Evolutionary conservation across 2,329 filamentous ascomycete genomes (phyloP), one percentile per base, ranked within the genome.

Genomic region (Parafenestella ontariensis): DNA sequence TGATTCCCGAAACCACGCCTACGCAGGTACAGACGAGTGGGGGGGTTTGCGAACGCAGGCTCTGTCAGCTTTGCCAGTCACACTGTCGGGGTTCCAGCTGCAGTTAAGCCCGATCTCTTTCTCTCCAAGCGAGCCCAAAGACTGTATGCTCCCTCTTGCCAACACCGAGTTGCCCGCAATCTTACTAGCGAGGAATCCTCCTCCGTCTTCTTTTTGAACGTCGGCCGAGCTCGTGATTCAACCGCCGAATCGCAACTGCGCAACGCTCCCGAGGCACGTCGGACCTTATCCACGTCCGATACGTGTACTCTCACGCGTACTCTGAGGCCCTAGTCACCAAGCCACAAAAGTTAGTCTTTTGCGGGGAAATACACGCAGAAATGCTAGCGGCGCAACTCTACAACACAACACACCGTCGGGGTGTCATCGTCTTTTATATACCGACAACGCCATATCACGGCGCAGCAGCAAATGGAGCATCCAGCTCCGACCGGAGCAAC

Each of bases 401-500:
- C 8, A 9, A 11, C 24, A 26, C 24, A 26, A 41, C 20, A 24
- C 5, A 5, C 37, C 11, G 37, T 8, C 6, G 37, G 37, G 11
- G 9, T 13, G 23, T 44, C 28, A 44, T n/a, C n/a, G 18, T 15
- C 13, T 18, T 24, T 47, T 37, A 37, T 3, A 3, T 10, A 18
- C n/a, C 41, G 15, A 11, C 23, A 29, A 23, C 20, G 8, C 13
- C 13, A 1, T 41, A n/a, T n/a, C 3, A 20, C 36, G 17, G 29
- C 26, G 37, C 29, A 17, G 26, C 39, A 34, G 17, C 45, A 28
- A 21, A 31, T 20, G 20, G 20, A 48, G 24, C 4, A 28, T 7
- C 40, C 45, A 40, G 33, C 45, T 39, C 34, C 45, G 45, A 21
- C 11, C 44, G 45, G 45, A 28, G 33, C 4, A 39, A 47, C 26